Evolutionary conservation across 1,284 basidiomycete species (phyloP), one percentile per base, ranked within the genome.

Genomic region (Sanguinoderma infundibulare): DNA sequence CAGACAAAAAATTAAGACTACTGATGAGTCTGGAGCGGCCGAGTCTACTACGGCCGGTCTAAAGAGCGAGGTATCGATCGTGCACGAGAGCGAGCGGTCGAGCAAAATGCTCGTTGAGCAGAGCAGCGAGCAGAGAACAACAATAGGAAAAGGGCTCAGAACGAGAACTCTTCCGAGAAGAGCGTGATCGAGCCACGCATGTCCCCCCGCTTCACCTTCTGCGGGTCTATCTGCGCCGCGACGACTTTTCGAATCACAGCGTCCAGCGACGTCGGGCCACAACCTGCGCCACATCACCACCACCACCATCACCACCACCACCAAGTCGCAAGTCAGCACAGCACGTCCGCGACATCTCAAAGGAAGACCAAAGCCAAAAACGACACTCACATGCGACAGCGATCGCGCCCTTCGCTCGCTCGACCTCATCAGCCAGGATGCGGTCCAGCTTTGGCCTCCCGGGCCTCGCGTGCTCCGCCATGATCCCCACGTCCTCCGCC

Each of bases 401-500:
- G 49, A 91, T 73, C 10, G 83, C 75, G 5, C 89, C 91, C 64
- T 78, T 72, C 4, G 87, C 80, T 7, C 67, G 64, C 52, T 83
- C 79, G 5, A 90, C 83, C 72, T 94, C 92, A 57, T 91, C 87
- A 14, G 81, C 79, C 17, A 94, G 72, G 49, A 94, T 84, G 51
- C 81, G 76, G 53, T 87, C 83, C 51, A 94, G 73, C 67, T 84
- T 87, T n/a, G 94, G 93, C 68, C 88, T 87, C 0, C 94, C 94
- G 1, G 86, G 83, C 46, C 86, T 79, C 10, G 89, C 89, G 58
- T 86, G 79, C 74, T 94, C 92, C 9, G 89, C 82, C 40, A 95
- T 78, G 17, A 85, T 71, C 24, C 80, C 80, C 65, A 94, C 80
- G 64, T 94, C 92, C 12, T 79, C 76, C 66, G 87, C 81, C 72